Conservation (phyloP, 441 rosid species). For the Adansonia madagascariensis region DNA sequence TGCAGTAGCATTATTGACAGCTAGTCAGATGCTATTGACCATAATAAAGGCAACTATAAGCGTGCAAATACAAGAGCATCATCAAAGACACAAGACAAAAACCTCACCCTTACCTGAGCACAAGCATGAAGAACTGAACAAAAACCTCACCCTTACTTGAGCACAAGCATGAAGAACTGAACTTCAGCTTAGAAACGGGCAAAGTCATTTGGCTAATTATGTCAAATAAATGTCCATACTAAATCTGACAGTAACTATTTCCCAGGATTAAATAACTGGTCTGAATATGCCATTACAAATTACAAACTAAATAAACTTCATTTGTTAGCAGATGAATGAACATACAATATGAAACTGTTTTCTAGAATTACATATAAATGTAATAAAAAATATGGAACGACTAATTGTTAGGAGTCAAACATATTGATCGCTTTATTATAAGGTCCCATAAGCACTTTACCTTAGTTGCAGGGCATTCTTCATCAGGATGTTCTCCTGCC, state of each 20-base stretch:
- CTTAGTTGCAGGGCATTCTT: neutral
- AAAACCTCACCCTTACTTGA: neutral
- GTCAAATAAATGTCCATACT: conserved; percentile 2
- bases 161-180: neutral
- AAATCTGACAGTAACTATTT: neutral
- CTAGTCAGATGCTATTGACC: neutral
- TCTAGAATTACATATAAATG: neutral
- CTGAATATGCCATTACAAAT: neutral
- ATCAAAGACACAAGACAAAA: neutral
- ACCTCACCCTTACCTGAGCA: neutral
- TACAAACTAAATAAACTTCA: neutral
- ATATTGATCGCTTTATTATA: neutral
- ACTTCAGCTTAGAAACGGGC: neutral
- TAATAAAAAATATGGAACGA: neutral
- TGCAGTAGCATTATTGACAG: neutral
- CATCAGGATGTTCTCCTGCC: neutral
- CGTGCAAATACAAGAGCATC: neutral
- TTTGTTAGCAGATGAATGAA: neutral
- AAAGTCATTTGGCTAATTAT: neutral
- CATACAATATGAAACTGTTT: neutral
- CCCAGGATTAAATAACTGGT: neutral
- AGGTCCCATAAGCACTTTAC: conserved; percentile 15
- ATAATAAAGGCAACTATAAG: neutral
- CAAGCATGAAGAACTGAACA: neutral
- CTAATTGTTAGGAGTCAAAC: neutral